Evolutionary conservation across 768 basidiomycete species (phyloP), one percentile per base, ranked within the genome.

Genomic region (Mycena indigotica): DNA sequence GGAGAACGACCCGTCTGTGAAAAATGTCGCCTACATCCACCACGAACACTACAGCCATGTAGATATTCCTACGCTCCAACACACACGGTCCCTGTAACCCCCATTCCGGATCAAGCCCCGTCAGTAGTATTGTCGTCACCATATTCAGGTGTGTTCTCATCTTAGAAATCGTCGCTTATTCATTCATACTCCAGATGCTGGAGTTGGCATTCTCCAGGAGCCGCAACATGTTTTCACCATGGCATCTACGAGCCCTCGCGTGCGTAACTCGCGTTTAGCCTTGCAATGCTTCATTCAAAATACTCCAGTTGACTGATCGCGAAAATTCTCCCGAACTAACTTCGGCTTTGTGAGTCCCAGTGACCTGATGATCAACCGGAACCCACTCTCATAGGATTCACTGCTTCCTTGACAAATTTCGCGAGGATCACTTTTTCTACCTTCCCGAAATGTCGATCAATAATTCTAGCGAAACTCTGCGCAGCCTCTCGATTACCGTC

Each of bases 21-120:
- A 5, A 12, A 13, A 24, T 53, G 52, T 45, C 38, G 52, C n/a
- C 23, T 53, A 5, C 52, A 40, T 38, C 52, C 52, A n/a, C 52
- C 52, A 26, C n/a, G 52, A 53, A 28, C 25, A 3, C 21, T 21
- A 4, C 38, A 15, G 5, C 52, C 52, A 4, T 53, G 52, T 41
- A 53, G 30, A 41, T 53, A 53, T 23, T 15, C 21, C 3, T 40
- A 44, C 28, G 28, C 52, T 15, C 52, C 38, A 12, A 23, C 40
- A 28, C 4, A 19, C 23, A 28, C 21, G 4, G 35, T 17, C 29
- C 21, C 51, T n/a, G 17, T 29, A 17, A 10, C 50, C 3, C 25
- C 13, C 50, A n/a, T 21, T 17, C 19, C 26, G 21, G 23, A 21
- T 21, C 23, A 49, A 12, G 5, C 24, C 12, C 5, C 24, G 21